These are phyloP conservation scores for Monosporascus sp. DNA, from an alignment of 2,329 filamentous ascomycete species.

Conservation along the genomic window DNA sequence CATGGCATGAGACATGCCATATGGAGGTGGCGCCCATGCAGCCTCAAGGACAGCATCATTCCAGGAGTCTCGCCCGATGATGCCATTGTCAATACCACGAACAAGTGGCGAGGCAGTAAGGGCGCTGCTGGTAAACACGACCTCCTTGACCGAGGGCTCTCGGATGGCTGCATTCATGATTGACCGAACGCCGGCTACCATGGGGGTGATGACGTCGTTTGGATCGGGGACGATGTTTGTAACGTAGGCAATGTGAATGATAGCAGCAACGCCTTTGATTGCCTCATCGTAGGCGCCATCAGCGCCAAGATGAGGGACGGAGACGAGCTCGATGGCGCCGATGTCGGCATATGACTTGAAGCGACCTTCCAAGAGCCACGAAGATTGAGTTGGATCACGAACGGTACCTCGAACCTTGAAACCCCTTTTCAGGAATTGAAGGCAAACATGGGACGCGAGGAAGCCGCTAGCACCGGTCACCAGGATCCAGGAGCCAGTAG, in stretches of 20 bases:
- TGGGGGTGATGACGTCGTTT: constrained; percentile 36
- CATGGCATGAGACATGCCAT: constrained; percentile 8
- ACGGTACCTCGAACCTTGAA: constrained; percentile 42
- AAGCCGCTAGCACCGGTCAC: constrained; percentile 44
- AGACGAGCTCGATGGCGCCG: constrained; percentile 31
- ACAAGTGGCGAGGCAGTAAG: constrained; percentile 7
- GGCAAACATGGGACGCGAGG: constrained; percentile 36
- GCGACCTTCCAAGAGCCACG: constrained; percentile 29
- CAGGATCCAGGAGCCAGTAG: constrained; percentile 30
- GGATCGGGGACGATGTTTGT: constrained; percentile 35
- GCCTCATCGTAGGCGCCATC: constrained; percentile 34
- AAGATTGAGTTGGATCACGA: constrained; percentile 26
- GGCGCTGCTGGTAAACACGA: constrained; percentile 24
- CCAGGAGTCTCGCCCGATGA: constrained; percentile 22
- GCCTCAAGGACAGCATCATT: constrained; percentile 25
- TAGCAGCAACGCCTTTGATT: constrained; percentile 35
- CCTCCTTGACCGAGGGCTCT: constrained; percentile 32
- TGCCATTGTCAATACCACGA: constrained; percentile 1
- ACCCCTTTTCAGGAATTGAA: constrained; percentile 35
- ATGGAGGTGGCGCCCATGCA: constrained; percentile 26
- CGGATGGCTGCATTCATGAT: constrained; percentile 36
- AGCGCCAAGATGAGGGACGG: constrained; percentile 33
- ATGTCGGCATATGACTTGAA: constrained; percentile 24
- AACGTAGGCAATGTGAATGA: constrained; percentile 41
- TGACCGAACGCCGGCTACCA: constrained; percentile 29